phyloP scores from a whole-genome alignment of 2,329 filamentous ascomycete genomes.

The Alternaria sp. region DNA sequence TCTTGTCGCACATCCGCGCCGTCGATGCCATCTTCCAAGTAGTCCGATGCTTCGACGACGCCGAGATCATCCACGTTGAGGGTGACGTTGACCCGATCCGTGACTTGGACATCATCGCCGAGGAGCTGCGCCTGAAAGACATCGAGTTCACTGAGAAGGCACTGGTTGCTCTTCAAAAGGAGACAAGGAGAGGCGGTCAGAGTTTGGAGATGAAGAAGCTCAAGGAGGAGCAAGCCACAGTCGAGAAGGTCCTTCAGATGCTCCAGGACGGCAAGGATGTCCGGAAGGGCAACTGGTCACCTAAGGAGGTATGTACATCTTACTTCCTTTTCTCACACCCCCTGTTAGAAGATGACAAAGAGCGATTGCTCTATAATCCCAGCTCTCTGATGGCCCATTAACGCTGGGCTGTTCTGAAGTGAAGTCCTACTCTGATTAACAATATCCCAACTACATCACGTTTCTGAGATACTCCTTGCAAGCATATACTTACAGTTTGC shows the following conservation, averaged over 20 bases:
- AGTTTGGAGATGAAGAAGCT: slow-evolving; percentile 98
- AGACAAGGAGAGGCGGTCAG: slow-evolving; percentile 92
- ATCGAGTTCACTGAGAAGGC: slow-evolving; percentile 99
- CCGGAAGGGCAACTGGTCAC: slow-evolving; percentile 85
- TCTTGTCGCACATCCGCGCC: slow-evolving; percentile 97
- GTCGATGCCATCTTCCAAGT: slow-evolving; percentile 99
- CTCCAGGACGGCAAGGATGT: slow-evolving; percentile 92
- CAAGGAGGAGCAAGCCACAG: slow-evolving; percentile 90
- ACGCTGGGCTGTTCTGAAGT: slow-evolving; percentile 90
- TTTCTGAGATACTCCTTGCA: slow-evolving; percentile 4
- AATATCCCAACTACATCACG: slow-evolving; percentile 15
- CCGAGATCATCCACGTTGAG: slow-evolving; percentile 99
- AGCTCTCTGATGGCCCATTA: slow-evolving; percentile 96
- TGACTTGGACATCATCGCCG: slow-evolving; percentile 95
- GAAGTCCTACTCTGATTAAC: slow-evolving; percentile 73
- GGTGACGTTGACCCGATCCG: slow-evolving; percentile 95
- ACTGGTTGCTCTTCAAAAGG: slow-evolving; percentile 89
- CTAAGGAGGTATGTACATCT: slow-evolving; percentile 84
- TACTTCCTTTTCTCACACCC: slow-evolving; percentile 17
- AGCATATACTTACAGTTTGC: slow-evolving; percentile 37
- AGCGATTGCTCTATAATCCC: slow-evolving; percentile 97
- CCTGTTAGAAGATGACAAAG: slow-evolving; percentile 91
- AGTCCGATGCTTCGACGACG: slow-evolving; percentile 96
- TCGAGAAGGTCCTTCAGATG: slow-evolving; percentile 86
- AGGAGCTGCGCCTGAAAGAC: slow-evolving; percentile 96